Base-by-base conservation (phyloP, 2,329 filamentous ascomycete species). In the Aspergillus amoenus region DNA sequence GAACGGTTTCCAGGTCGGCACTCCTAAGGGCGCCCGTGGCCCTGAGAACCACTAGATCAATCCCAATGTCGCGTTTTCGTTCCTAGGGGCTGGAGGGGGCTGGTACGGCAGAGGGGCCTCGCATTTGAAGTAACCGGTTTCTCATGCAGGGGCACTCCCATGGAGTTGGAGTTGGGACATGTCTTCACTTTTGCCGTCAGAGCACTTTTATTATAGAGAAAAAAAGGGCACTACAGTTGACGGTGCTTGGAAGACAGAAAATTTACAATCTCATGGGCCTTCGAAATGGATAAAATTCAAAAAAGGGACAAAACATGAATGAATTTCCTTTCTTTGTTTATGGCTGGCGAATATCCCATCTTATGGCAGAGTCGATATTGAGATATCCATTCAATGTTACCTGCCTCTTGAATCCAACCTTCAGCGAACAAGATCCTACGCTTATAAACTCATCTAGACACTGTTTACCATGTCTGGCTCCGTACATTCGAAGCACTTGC, bases 1-100 rank as follows among this genome's bases (percentile, higher is more conserved):
- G 85, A 99, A 99, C 84, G 93, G 92, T 73, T 99, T 99, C 91
- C 93, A 90, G 84, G 86, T 82, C 70, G 94, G 94, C 77, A 80
- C 84, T 71, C 92, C 92, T 77, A 93, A 95, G 84, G 89, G 88
- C 75, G 83, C 92, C 70, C 88, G 88, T 70, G 90, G 89, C 73
- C 82, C 85, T 70, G 69, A 76, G 64, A 78, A 69, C 66, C 70
- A 73, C 64, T 79, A 78, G 68, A 70, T 69, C 67, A 60, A 62
- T 65, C 61, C 63, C 68, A 69, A 70, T 66, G 70, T 71, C 69
- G 71, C 66, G 67, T 70, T 70, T 72, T 70, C 68, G 69, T 68
- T 73, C 62, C 67, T 67, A 66, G 70, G 72, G 68, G 67, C 70
- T 70, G 69, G 69, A 74, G 67, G 66, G 68, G 68, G 67, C 68